These are phyloP conservation scores for Platanthera guangdongensis DNA, from an alignment of 106 monocot genomes.

Conservation along the genomic window DNA sequence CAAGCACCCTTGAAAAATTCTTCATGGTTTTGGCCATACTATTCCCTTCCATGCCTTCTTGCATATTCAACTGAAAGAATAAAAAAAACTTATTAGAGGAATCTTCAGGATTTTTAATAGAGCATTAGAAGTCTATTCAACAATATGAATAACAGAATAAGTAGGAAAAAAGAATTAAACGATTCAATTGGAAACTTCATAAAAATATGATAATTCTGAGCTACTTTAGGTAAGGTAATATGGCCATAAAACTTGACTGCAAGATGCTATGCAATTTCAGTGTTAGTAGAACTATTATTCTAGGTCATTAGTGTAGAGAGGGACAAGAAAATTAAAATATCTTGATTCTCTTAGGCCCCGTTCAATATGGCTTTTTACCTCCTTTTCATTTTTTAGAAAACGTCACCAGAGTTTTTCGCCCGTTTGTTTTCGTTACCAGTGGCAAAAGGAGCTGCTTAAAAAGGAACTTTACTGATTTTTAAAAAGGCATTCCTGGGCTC, in stretches of 20 bases:
- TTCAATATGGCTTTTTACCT: no score
- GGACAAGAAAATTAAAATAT: no score
- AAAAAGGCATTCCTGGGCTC: no score
- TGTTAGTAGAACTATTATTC: no score
- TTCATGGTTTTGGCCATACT: constrained; percentile 54
- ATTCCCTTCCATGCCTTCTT: constrained; percentile 81
- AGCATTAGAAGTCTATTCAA: neutral
- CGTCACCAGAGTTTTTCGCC: no score
- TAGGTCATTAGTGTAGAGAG: no score
- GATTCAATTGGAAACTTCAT: no score
- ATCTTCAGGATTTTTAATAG: neutral
- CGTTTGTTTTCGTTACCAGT: no score
- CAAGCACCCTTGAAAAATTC: constrained; percentile 55
- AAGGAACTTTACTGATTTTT: no score
- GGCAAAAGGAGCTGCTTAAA: no score
- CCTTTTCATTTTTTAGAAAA: no score
- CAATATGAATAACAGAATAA: neutral
- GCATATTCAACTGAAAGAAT: constrained; percentile 44
- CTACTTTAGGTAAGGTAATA: neutral
- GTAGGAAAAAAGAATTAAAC: neutral
- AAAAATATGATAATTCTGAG: neutral
- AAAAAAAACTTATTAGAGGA: constrained; percentile 3
- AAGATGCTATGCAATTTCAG: neutral
- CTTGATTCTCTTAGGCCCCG: no score
- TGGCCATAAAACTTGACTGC: neutral